Evolutionary conservation across 2,329 filamentous ascomycete genomes (phyloP).

Genomic region (Xylariaceae sp.): DNA sequence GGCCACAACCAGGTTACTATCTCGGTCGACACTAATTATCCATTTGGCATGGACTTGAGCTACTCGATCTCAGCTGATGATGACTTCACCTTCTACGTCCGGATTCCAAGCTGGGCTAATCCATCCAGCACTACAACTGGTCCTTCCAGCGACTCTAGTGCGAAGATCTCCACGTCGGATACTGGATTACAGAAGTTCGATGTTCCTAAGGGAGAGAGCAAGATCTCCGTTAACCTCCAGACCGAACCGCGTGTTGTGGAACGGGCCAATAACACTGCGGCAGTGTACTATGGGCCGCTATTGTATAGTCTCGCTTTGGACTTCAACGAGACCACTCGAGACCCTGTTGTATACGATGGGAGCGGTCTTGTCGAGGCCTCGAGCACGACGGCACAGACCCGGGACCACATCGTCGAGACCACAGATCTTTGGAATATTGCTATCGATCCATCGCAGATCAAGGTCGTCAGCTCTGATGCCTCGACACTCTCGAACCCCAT

Average conservation of each 20-base stretch:
- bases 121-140: constrained; percentile 32
- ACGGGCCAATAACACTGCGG: constrained; percentile 42
- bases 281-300: constrained; percentile 42
- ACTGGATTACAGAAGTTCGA: constrained; percentile 37
- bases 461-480: constrained; percentile 27
- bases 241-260: constrained; percentile 39
- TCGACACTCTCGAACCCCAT: constrained; percentile 36
- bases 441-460: constrained; percentile 43
- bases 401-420: constrained; percentile 40
- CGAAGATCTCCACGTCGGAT: constrained; percentile 28
- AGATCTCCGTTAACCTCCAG: constrained; percentile 35
- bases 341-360: constrained; percentile 29
- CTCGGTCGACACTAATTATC: constrained; percentile 56
- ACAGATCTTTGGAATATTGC: constrained; percentile 42
- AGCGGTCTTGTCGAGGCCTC: constrained; percentile 21
- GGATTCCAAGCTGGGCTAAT: constrained; percentile 42
- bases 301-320: constrained; percentile 43
- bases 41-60: constrained; percentile 40
- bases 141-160: constrained; percentile 14
- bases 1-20: constrained; percentile 49
- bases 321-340: constrained; percentile 31
- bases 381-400: constrained; percentile 37
- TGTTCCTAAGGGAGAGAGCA: constrained; percentile 32
- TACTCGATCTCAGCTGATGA: constrained; percentile 41
- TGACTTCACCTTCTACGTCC: constrained; percentile 43